These are phyloP conservation scores for Sugiyamaella pinicola DNA, from an alignment of 1,139 yeast genomes.

Conservation along the genomic window DNA sequence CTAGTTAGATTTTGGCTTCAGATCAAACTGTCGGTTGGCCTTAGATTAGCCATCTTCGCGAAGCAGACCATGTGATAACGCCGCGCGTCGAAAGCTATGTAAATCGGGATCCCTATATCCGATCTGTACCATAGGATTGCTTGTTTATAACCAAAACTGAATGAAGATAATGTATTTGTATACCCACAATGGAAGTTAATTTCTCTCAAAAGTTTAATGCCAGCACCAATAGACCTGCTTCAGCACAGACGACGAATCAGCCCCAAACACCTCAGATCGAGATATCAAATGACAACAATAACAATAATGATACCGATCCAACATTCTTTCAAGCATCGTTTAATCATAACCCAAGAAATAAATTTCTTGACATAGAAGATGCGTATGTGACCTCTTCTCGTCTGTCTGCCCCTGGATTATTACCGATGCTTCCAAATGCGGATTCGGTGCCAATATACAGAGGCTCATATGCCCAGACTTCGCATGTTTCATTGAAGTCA, in stretches of 20 bases:
- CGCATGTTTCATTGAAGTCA: conserved; percentile 19
- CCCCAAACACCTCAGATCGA: not conserved
- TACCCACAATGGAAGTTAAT: not conserved
- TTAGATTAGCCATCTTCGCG: too few species aligned
- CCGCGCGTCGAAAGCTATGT: too few species aligned
- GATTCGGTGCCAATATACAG: conserved; percentile 28
- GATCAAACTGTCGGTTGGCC: conserved; percentile 1
- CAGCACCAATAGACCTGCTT: not conserved
- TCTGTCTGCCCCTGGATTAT: not conserved
- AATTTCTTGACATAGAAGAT: conserved; percentile 14
- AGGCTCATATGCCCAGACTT: conserved; percentile 29
- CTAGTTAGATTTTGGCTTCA: too few species aligned
- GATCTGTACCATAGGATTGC: too few species aligned
- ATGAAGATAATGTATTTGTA: too few species aligned
- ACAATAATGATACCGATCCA: not conserved
- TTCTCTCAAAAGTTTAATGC: not conserved
- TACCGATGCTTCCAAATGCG: conserved; percentile 10
- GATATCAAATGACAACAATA: not conserved
- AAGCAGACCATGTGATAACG: not conserved
- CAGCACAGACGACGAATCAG: not conserved
- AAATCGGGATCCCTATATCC: too few species aligned
- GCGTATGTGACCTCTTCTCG: not conserved
- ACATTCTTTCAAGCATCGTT: not conserved
- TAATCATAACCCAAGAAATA: conserved; percentile 3
- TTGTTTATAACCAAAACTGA: too few species aligned